Percentiles rank a stretch among this genome's conserved stretches.
These are phyloP conservation scores for Paraphoma chrysanthemicola DNA, from an alignment of 2,329 filamentous ascomycete species.

Conservation along the genomic window DNA sequence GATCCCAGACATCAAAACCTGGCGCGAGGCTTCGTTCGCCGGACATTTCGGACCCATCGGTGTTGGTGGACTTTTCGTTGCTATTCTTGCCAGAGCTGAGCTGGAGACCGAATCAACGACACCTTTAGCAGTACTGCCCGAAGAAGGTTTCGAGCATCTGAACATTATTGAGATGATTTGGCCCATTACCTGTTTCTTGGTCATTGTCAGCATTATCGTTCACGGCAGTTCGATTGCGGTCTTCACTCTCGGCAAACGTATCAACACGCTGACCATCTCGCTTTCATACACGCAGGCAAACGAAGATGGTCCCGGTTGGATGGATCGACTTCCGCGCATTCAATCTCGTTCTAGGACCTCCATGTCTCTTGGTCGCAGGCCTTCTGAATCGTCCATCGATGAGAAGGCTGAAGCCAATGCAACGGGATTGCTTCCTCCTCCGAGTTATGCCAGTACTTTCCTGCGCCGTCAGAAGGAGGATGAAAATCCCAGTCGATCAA, in stretches of 20 bases:
- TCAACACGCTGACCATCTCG: slow-evolving; percentile 93
- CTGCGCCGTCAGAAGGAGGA: slow-evolving; percentile 80
- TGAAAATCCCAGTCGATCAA: slow-evolving; percentile 68
- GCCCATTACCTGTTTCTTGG: slow-evolving; percentile 94
- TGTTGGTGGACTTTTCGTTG: slow-evolving; percentile 94
- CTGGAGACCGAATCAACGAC: slow-evolving; percentile 78
- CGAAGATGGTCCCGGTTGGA: slow-evolving; percentile 90
- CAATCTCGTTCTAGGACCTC: slow-evolving; percentile 83
- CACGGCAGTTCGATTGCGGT: slow-evolving; percentile 98
- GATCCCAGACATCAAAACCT: slow-evolving; percentile 97
- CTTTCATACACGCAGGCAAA: slow-evolving; percentile 94
- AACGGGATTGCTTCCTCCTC: slow-evolving; percentile 74
- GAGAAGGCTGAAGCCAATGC: slow-evolving; percentile 64
- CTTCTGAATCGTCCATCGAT: slow-evolving; percentile 63
- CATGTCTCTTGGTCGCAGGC: slow-evolving; percentile 72
- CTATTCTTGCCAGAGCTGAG: slow-evolving; percentile 91
- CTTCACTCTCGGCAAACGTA: slow-evolving; percentile 95
- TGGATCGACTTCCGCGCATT: slow-evolving; percentile 85
- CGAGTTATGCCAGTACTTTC: slow-evolving; percentile 77
- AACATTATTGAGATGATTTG: slow-evolving; percentile 85
- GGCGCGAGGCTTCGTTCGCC: slow-evolving; percentile 95
- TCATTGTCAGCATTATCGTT: slow-evolving; percentile 91
- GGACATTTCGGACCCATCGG: slow-evolving; percentile 98
- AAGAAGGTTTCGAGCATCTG: slow-evolving; percentile 66
- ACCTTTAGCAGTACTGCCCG: slow-evolving; percentile 70